These are phyloP conservation scores for Naegleria gruberi DNA, from an alignment of 208 protist species.

Conservation along the genomic window DNA sequence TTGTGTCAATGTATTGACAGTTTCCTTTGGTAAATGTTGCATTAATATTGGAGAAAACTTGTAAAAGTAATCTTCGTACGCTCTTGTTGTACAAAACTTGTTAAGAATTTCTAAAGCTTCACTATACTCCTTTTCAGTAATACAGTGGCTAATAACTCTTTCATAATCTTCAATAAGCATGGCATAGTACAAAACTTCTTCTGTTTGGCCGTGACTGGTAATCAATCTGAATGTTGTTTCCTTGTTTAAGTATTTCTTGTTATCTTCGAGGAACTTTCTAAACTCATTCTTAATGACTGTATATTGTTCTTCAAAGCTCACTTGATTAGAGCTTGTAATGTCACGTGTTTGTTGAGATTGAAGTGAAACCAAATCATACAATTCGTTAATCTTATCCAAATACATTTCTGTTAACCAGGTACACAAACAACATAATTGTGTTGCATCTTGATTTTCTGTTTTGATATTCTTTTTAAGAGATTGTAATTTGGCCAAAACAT, in stretches of 20 bases:
- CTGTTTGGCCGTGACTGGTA: slow-evolving; percentile 48
- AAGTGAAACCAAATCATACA: neutral
- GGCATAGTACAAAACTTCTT: slow-evolving; percentile 62
- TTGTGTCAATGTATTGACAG: slow-evolving; percentile 51
- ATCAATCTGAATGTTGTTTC: slow-evolving; percentile 61
- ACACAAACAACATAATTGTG: slow-evolving; percentile 52
- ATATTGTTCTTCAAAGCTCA: neutral
- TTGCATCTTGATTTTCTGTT: slow-evolving; percentile 35
- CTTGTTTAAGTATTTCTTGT: slow-evolving; percentile 40
- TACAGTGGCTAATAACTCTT: slow-evolving; percentile 45
- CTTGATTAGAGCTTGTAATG: neutral
- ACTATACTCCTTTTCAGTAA: slow-evolving; percentile 31
- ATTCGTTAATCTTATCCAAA: slow-evolving; percentile 53
- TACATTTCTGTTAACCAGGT: slow-evolving; percentile 72
- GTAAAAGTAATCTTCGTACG: slow-evolving; percentile 60
- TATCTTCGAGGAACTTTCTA: slow-evolving; percentile 44
- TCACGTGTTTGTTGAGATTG: no score
- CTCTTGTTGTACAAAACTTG: neutral
- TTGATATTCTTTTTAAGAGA: slow-evolving; percentile 54
- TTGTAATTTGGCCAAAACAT: slow-evolving; percentile 5
- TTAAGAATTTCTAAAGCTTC: slow-evolving; percentile 30
- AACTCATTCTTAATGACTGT: slow-evolving; percentile 47
- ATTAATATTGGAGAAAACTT: slow-evolving; percentile 76
- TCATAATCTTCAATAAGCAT: slow-evolving; percentile 59
- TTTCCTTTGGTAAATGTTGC: slow-evolving; percentile 60